Conservation (phyloP, 352 stramenopile species). For the Phytophthora podocarpi region DNA sequence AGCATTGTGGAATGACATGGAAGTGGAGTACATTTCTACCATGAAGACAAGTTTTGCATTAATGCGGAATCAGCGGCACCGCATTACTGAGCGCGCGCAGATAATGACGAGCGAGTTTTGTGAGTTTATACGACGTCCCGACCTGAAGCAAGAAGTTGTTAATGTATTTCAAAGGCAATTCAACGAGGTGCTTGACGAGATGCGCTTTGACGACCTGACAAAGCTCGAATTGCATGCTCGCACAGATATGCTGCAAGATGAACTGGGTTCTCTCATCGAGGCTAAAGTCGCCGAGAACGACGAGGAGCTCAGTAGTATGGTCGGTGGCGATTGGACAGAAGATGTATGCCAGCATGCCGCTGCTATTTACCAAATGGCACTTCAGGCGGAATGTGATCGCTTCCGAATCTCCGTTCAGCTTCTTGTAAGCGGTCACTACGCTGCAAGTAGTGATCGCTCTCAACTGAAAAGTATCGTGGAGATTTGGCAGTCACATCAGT, state of each 20-base stretch:
- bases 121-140: slow-evolving; percentile 57
- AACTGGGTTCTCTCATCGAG: slow-evolving; percentile 54
- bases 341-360: slow-evolving; percentile 49
- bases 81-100: slow-evolving; percentile 32
- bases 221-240: slow-evolving; percentile 83
- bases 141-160: slow-evolving; percentile 71
- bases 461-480: slow-evolving; percentile 40
- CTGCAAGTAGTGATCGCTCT: slow-evolving; percentile 47
- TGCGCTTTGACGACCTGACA: slow-evolving; percentile 84
- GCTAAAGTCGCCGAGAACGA: slow-evolving; percentile 46
- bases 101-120: slow-evolving; percentile 54
- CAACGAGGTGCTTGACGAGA: slow-evolving; percentile 82
- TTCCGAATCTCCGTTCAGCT: slow-evolving; percentile 67
- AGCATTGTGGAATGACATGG: slow-evolving; percentile 60
- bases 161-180: slow-evolving; percentile 74
- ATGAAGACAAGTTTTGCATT: slow-evolving; percentile 55
- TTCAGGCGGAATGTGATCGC: slow-evolving; percentile 78
- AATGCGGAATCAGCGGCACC: slow-evolving; percentile 42
- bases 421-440: slow-evolving; percentile 54
- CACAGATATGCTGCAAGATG: slow-evolving; percentile 73
- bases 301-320: slow-evolving; percentile 49
- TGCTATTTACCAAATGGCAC: slow-evolving; percentile 50
- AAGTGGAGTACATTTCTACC: slow-evolving; percentile 51
- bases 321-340: slow-evolving; percentile 66
- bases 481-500: slow-evolving; percentile 26